Conservation (phyloP, 1,139 yeast genomes). For the Zygosaccharomyces pseudobailii region DNA sequence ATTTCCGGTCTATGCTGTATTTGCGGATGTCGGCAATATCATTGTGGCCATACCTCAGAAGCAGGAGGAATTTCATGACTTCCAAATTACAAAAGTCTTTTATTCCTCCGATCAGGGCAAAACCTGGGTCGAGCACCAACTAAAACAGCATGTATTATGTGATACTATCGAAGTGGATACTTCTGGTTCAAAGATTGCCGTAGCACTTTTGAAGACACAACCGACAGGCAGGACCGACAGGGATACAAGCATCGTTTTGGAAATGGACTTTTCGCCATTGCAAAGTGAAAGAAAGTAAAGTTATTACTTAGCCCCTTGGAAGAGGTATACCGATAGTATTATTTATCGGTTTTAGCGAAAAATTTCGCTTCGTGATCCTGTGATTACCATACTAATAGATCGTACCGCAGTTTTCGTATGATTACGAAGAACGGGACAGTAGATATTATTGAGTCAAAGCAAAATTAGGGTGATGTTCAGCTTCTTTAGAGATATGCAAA, state of each 20-base stretch:
- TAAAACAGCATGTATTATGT: too few species aligned
- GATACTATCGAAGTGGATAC: too few species aligned
- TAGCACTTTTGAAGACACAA: not conserved
- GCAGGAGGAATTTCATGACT: not conserved
- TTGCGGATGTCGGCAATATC: slow-evolving; percentile 80
- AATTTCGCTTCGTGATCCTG: not conserved
- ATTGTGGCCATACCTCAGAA: slow-evolving; percentile 48
- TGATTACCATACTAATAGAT: not conserved
- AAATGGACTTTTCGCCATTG: not conserved
- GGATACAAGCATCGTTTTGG: not conserved
- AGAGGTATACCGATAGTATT: not conserved
- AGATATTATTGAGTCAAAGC: not conserved
- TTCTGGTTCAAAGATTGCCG: too few species aligned
- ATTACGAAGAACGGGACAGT: not conserved
- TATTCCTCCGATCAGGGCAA: too few species aligned
- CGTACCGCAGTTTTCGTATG: not conserved
- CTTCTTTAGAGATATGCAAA: not conserved
- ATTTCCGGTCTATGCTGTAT: slow-evolving; percentile 53
- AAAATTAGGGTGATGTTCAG: not conserved
- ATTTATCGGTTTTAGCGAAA: not conserved
- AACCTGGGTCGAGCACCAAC: too few species aligned
- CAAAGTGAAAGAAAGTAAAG: not conserved
- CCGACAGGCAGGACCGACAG: not conserved
- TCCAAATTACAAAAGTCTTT: not conserved
- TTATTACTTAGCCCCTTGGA: not conserved